Evolutionary conservation across 257 asterid genomes (phyloP).

Genomic region (Nicotiana benthamiana): DNA sequence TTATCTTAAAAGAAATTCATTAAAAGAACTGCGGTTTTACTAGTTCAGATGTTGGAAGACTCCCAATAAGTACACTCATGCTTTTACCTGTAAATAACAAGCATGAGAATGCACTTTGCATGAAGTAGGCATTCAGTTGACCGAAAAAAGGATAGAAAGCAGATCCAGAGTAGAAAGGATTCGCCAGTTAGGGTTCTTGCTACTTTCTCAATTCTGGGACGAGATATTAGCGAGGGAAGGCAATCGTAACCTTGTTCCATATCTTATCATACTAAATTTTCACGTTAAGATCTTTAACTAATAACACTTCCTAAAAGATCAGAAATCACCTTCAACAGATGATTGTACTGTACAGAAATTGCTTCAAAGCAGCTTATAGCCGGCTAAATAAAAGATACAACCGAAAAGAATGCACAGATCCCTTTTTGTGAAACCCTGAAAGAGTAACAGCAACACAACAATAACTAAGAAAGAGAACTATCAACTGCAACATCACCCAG

Average conservation of each 20-base stretch:
- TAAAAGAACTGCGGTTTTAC: not conserved
- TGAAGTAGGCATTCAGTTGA: not conserved
- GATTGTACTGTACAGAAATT: not conserved
- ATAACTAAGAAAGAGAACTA: not conserved
- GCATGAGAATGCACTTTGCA: not conserved
- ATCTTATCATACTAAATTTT: not conserved
- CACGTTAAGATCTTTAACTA: not conserved
- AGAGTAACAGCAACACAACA: not conserved
- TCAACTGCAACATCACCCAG: not conserved
- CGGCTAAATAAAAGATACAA: not conserved
- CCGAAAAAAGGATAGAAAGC: not conserved
- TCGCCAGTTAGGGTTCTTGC: not conserved
- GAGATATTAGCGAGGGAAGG: not conserved
- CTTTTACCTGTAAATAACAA: not conserved
- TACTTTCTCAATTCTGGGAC: constrained; percentile 1
- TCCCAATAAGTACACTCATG: not conserved
- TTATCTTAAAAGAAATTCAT: not conserved
- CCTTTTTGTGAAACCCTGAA: not conserved
- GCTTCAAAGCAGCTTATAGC: not conserved
- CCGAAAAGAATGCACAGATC: not conserved
- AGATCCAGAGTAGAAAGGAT: not conserved
- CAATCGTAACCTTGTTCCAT: not conserved
- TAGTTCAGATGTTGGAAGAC: constrained; percentile 1
- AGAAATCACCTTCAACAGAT: not conserved
- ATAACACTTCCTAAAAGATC: not conserved